Evolutionary conservation across 1,284 basidiomycete genomes (phyloP).

Genomic region (Xerocomus nothofagi): DNA sequence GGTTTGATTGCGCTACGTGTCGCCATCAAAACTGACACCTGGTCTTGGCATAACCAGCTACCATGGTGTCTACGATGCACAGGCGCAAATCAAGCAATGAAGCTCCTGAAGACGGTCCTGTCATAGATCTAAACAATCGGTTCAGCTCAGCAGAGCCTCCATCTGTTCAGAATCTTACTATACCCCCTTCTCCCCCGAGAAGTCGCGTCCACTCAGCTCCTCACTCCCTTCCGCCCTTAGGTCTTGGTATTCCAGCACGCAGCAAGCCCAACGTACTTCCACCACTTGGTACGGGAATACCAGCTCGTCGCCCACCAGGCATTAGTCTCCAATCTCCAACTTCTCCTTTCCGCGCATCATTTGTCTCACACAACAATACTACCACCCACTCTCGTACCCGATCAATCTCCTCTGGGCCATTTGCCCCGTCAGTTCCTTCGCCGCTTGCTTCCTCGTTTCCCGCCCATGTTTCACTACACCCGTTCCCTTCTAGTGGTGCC

Average conservation of each 20-base stretch:
- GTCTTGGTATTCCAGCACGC: constrained; percentile 27
- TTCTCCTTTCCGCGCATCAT: constrained; percentile 53
- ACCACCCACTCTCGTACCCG: constrained; percentile 47
- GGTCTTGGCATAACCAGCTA: background rate
- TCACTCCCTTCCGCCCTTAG: constrained; percentile 23
- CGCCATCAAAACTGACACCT: constrained; percentile 1
- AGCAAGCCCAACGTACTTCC: constrained; percentile 17
- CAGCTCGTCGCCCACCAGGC: constrained; percentile 33
- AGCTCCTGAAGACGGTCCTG: constrained; percentile 16
- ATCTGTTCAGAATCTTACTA: constrained; percentile 6
- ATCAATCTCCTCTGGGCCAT: constrained; percentile 56
- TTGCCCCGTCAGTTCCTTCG: constrained; percentile 45
- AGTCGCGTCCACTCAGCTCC: constrained; percentile 42
- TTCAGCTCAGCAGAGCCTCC: constrained; percentile 3
- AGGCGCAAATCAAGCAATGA: constrained; percentile 38
- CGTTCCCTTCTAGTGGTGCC: constrained; percentile 25
- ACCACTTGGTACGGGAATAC: constrained; percentile 44
- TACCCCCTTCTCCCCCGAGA: constrained; percentile 31
- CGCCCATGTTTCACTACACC: constrained; percentile 24
- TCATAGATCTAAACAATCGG: background rate
- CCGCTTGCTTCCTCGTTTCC: constrained; percentile 34
- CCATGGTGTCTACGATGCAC: constrained; percentile 27
- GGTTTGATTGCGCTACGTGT: constrained; percentile 4
- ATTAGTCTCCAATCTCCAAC: constrained; percentile 33
- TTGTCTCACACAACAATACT: constrained; percentile 39